Evolutionary conservation across 1,284 basidiomycete species (phyloP).

Genomic region (Melampsora americana): DNA sequence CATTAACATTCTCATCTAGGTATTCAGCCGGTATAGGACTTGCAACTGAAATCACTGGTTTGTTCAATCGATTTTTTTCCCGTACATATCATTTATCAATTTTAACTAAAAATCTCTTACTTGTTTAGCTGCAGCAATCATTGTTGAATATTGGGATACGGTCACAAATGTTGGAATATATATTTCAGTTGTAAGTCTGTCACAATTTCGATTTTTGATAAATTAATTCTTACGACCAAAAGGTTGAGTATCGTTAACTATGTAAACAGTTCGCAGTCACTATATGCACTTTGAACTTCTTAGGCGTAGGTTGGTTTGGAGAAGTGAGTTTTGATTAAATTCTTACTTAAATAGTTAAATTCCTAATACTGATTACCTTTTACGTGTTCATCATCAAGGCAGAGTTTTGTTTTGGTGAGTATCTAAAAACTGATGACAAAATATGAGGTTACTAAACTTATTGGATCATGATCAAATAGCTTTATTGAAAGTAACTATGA

Average conservation of each 20-base stretch:
- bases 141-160: constrained; percentile 44
- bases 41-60: constrained; percentile 42
- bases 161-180: constrained; percentile 26
- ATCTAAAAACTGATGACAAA: not conserved
- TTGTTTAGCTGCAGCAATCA: constrained; percentile 8
- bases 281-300: constrained; percentile 45
- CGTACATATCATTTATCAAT: not conserved
- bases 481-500: constrained; percentile 54
- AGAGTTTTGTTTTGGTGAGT: constrained; percentile 26
- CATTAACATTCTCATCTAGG: constrained; percentile 14
- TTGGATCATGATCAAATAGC: no score
- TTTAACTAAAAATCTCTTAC: no score
- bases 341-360: no score
- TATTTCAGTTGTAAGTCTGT: not conserved
- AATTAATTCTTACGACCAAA: no score
- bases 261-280: constrained; percentile 44
- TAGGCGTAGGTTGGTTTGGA: constrained; percentile 66
- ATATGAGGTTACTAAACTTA: not conserved
- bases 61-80: no score
- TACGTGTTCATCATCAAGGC: constrained; percentile 19
- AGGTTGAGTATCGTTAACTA: not conserved
- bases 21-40: constrained; percentile 60
- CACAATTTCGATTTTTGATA: not conserved
- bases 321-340: constrained; percentile 55
- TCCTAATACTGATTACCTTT: constrained; percentile 37